A percentile compares a stretch with the other conserved stretches of the same genome.
phyloP scores from a whole-genome alignment of 2,329 filamentous ascomycete species.

The Chrysoporthe austroafricana region DNA sequence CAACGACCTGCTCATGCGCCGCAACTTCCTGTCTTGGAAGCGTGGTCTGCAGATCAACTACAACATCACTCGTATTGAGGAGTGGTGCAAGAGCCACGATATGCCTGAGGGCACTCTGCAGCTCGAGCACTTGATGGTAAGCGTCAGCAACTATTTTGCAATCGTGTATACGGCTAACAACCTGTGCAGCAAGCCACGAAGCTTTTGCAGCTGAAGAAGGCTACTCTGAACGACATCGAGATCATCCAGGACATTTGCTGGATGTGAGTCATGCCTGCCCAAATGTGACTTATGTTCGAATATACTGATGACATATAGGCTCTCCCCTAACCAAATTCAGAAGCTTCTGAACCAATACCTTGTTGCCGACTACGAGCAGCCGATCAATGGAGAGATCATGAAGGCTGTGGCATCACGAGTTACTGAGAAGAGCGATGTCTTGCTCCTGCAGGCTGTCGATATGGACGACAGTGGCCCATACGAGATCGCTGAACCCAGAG shows the following conservation, averaged over 20 bases:
- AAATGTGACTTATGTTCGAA: not conserved
- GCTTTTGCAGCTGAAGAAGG: slow-evolving; percentile 97
- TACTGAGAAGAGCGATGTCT: slow-evolving; percentile 96
- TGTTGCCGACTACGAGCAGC: slow-evolving; percentile 98
- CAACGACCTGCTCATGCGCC: slow-evolving; percentile 95
- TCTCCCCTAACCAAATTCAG: slow-evolving; percentile 98
- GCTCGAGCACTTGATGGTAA: slow-evolving; percentile 95
- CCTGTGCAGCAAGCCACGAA: slow-evolving; percentile 85
- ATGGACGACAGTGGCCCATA: slow-evolving; percentile 99
- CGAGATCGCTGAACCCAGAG: slow-evolving; percentile 94
- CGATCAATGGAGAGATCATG: slow-evolving; percentile 99
- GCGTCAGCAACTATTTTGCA: not conserved
- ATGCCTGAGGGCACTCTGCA: slow-evolving; percentile 98
- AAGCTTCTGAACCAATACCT: slow-evolving; percentile 98
- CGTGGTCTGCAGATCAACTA: slow-evolving; percentile 99
- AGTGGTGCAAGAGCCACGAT: slow-evolving; percentile 99
- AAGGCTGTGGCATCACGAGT: slow-evolving; percentile 97
- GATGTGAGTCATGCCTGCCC: slow-evolving; percentile 74
- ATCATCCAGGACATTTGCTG: slow-evolving; percentile 99
- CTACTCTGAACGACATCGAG: slow-evolving; percentile 97
- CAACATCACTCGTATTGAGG: slow-evolving; percentile 98
- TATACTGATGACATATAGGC: slow-evolving; percentile 53
- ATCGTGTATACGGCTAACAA: slow-evolving; percentile 35
- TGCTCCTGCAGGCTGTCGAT: slow-evolving; percentile 91
- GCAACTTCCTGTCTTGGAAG: slow-evolving; percentile 99